Evolutionary conservation across 345 rosid genomes (phyloP).

Genomic region (Gossypium stocksii): DNA sequence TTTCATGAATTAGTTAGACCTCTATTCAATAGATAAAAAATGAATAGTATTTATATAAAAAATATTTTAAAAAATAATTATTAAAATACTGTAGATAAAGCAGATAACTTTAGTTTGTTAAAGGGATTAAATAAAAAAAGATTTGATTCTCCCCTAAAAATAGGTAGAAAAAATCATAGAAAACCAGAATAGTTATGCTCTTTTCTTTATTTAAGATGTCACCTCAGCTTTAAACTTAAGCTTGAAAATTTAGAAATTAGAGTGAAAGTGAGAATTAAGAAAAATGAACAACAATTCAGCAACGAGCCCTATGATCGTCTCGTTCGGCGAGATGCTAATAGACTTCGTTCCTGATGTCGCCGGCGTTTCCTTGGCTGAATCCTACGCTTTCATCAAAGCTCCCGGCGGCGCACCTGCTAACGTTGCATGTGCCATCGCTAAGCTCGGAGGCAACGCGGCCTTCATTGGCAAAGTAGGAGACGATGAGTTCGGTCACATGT

Average conservation of each 20-base stretch:
- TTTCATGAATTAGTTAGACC: too few relatives aligned
- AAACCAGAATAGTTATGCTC: background rate
- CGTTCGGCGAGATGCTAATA: slow-evolving; percentile 77
- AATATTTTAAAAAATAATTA: too few relatives aligned
- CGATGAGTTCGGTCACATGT: slow-evolving; percentile 75
- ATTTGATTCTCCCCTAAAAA: background rate
- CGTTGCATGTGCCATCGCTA: slow-evolving; percentile 70
- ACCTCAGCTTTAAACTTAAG: background rate
- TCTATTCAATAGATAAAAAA: too few relatives aligned
- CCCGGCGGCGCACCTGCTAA: slow-evolving; percentile 82
- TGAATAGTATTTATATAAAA: too few relatives aligned
- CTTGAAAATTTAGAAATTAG: too few relatives aligned
- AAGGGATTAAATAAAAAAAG: too few relatives aligned
- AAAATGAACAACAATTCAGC: background rate
- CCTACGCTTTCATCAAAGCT: slow-evolving; percentile 58
- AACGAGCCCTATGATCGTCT: slow-evolving; percentile 24
- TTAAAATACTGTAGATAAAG: too few relatives aligned
- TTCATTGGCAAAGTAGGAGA: slow-evolving; percentile 70
- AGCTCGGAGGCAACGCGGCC: slow-evolving; percentile 61
- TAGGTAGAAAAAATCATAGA: background rate
- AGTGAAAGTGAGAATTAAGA: background rate
- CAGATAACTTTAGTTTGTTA: too few relatives aligned
- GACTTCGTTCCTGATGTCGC: slow-evolving; percentile 69
- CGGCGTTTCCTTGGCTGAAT: slow-evolving; percentile 67
- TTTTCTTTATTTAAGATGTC: background rate